phyloP scores from a whole-genome alignment of 148 eudicot species.

The Dianthus caryophyllus region DNA sequence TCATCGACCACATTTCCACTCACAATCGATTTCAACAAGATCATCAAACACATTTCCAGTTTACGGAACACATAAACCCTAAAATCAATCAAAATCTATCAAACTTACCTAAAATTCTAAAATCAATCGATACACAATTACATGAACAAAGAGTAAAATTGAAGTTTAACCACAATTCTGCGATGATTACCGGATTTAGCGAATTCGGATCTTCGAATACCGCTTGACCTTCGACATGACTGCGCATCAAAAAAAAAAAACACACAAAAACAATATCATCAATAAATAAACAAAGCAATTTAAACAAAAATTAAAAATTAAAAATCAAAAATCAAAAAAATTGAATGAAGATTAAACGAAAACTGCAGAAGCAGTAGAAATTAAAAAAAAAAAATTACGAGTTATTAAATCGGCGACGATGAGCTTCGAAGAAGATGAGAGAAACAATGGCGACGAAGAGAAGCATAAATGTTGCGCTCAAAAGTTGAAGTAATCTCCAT shows the following conservation, averaged over 20 bases:
- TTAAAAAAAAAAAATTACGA: slow-evolving; percentile 31
- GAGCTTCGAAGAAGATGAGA: slow-evolving; percentile 54
- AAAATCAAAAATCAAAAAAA: not conserved
- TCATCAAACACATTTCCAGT: not conserved
- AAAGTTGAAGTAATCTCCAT: slow-evolving; percentile 36
- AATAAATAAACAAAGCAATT: no score
- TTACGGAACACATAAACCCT: slow-evolving; percentile 10
- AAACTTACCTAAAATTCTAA: not conserved
- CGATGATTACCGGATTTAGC: slow-evolving; percentile 46
- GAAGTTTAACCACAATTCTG: not conserved
- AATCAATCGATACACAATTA: not conserved
- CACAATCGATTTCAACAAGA: not conserved
- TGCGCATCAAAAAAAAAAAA: slow-evolving; percentile 14
- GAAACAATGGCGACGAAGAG: slow-evolving; percentile 34
- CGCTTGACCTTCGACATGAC: slow-evolving; percentile 66
- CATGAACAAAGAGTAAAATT: not conserved
- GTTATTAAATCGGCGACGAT: slow-evolving; percentile 58
- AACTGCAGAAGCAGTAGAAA: not conserved
- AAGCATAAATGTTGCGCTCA: slow-evolving; percentile 36
- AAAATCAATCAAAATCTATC: slow-evolving; percentile 14
- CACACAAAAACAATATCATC: not conserved
- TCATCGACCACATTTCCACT: not conserved
- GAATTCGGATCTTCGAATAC: slow-evolving; percentile 89
- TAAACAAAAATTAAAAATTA: not conserved
- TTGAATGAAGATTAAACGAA: not conserved